Evolutionary conservation across 306 rosid genomes (phyloP).

Genomic region (Cucumis sativus): DNA sequence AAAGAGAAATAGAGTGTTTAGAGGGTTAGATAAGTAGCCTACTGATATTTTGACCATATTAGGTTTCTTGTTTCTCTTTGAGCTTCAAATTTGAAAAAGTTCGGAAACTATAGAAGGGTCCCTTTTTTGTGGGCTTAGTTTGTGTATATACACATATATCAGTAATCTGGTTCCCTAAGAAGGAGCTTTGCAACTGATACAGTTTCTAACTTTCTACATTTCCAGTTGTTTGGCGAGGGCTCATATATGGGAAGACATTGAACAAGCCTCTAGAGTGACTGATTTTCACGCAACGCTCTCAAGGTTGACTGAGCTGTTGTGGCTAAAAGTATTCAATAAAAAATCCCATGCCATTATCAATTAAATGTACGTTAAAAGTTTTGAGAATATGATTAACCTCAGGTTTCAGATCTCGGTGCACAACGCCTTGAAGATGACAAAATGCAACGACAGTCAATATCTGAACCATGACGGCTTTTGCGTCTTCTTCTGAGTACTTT

Average conservation of each 20-base stretch:
- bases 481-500: slow-evolving; percentile 94
- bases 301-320: not conserved
- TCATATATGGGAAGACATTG: not conserved
- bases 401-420: slow-evolving; percentile 99
- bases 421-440: slow-evolving; percentile 99
- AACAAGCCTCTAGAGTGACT: not conserved
- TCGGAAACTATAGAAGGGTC: too few relatives aligned
- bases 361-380: not conserved
- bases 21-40: too few relatives aligned
- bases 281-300: not conserved
- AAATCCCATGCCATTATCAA: not conserved
- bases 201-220: not conserved
- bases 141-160: not conserved
- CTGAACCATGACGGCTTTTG: slow-evolving; percentile 88
- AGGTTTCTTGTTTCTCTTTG: too few relatives aligned
- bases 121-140: too few relatives aligned
- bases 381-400: slow-evolving; percentile 45
- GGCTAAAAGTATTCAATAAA: not conserved
- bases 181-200: not conserved
- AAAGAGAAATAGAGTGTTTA: too few relatives aligned
- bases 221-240: not conserved
- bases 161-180: not conserved
- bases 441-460: slow-evolving; percentile 88
- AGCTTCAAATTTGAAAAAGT: too few relatives aligned
- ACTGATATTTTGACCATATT: too few relatives aligned